Percentiles rank a stretch among this genome's conserved stretches.
phyloP scores from a whole-genome alignment of 2,329 filamentous ascomycete species.

The Celoporthe dispersa region DNA sequence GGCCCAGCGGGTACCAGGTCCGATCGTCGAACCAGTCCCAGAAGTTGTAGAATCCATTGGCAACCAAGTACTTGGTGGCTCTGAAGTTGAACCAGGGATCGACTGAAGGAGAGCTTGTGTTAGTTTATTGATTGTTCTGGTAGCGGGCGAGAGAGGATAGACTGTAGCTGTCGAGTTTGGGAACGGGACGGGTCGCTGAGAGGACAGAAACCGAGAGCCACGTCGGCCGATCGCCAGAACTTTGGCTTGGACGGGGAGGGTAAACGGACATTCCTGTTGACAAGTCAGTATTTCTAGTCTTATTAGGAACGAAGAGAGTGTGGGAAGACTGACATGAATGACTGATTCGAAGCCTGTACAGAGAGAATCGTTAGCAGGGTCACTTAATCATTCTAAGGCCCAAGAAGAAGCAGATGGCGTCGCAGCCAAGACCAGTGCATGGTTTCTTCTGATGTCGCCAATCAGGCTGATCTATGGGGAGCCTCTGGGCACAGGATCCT shows the following conservation, averaged over 20 bases:
- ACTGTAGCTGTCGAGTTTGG: neutral
- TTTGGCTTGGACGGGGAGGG: neutral
- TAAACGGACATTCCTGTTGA: constrained; percentile 6
- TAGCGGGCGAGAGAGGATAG: constrained; percentile 52
- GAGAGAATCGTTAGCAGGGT: constrained; percentile 39
- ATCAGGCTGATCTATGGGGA: neutral
- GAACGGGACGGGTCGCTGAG: neutral
- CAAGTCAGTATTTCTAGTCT: neutral
- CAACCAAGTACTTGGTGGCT: constrained; percentile 95
- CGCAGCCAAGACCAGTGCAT: neutral
- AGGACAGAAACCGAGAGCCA: neutral
- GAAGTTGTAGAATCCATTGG: constrained; percentile 97
- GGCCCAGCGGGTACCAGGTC: constrained; percentile 98
- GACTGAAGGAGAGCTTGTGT: constrained; percentile 47
- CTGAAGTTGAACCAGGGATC: constrained; percentile 99
- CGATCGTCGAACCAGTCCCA: constrained; percentile 99
- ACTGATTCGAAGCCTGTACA: constrained; percentile 90
- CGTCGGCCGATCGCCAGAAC: neutral
- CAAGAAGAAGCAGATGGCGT: neutral
- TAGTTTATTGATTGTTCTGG: constrained; percentile 32
- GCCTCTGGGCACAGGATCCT: neutral
- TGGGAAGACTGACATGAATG: constrained; percentile 78
- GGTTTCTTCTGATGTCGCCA: neutral
- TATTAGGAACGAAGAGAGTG: neutral
- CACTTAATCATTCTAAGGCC: neutral